phyloP scores from a whole-genome alignment of 2,329 filamentous ascomycete genomes.

The Fusarium sp. region DNA sequence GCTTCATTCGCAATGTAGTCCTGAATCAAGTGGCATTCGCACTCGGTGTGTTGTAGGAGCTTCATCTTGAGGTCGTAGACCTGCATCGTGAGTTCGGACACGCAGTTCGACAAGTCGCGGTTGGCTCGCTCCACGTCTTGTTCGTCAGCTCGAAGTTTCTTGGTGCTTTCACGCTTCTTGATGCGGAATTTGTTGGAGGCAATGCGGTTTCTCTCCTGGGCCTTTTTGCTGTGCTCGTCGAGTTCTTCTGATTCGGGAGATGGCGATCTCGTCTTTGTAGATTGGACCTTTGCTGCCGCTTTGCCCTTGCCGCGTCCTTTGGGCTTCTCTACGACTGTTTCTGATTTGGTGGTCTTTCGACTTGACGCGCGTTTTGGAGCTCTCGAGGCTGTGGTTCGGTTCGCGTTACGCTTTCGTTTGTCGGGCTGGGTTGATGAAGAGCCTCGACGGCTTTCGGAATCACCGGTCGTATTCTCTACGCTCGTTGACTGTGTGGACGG shows the following conservation, averaged over 20 bases:
- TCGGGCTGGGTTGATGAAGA: not conserved
- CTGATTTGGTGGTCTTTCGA: not conserved
- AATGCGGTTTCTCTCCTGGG: constrained; percentile 36
- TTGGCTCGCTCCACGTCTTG: constrained; percentile 28
- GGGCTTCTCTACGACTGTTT: not conserved
- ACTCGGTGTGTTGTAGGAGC: constrained; percentile 36
- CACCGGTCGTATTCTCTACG: rapidly evolving
- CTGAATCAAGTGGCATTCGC: constrained; percentile 37
- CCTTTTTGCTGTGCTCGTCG: not conserved
- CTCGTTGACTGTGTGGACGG: not conserved
- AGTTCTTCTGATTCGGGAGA: not conserved
- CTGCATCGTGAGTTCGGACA: constrained; percentile 28
- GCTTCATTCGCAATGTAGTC: constrained; percentile 36
- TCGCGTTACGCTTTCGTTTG: not conserved
- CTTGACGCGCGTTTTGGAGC: not conserved
- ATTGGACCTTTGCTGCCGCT: not conserved
- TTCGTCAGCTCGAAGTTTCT: constrained; percentile 24
- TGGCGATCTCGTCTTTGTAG: rapidly evolving
- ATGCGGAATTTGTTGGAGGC: constrained; percentile 41
- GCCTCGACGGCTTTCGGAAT: not conserved
- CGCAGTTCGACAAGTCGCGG: constrained; percentile 6
- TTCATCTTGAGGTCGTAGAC: constrained; percentile 38
- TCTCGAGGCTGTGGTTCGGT: rapidly evolving
- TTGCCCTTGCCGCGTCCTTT: not conserved
- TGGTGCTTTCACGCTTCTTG: constrained; percentile 32